Evolutionary conservation across 2,329 filamentous ascomycete genomes (phyloP).

Genomic region (Cryphonectria radicalis): DNA sequence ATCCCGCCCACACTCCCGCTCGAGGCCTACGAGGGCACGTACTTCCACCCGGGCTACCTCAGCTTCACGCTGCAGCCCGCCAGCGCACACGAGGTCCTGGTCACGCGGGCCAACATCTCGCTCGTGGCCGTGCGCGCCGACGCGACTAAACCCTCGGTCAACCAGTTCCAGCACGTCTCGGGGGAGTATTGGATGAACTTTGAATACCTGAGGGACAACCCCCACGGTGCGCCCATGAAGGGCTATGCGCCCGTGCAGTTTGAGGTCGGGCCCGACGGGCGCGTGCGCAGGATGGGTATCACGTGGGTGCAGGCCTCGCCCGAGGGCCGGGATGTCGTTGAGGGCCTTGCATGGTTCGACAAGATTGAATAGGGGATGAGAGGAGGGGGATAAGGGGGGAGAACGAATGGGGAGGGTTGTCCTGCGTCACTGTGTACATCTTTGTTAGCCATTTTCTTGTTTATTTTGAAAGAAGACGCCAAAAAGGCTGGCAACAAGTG

Average conservation of each 20-base stretch:
- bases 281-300: slow-evolving; percentile 36
- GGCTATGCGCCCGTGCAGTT: slow-evolving; percentile 41
- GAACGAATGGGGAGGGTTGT: neutral
- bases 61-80: slow-evolving; percentile 38
- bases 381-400: neutral
- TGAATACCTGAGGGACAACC: slow-evolving; percentile 32
- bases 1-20: slow-evolving; percentile 43
- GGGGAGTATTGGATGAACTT: slow-evolving; percentile 43
- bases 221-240: slow-evolving; percentile 34
- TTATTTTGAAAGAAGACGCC: slow-evolving; percentile 8
- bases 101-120: slow-evolving; percentile 11
- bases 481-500: neutral
- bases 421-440: slow-evolving; percentile 19
- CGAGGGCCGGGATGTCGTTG: slow-evolving; percentile 34
- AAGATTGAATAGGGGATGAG: slow-evolving; percentile 28
- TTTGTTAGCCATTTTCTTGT: slow-evolving; percentile 18
- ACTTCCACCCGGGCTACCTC: slow-evolving; percentile 49
- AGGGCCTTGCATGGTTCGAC: slow-evolving; percentile 40
- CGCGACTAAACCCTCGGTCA: slow-evolving; percentile 40
- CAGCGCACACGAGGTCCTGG: neutral
- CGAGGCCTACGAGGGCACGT: slow-evolving; percentile 45
- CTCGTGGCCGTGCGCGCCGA: slow-evolving; percentile 37
- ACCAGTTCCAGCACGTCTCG: slow-evolving; percentile 42
- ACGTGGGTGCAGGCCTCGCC: slow-evolving; percentile 35
- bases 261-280: slow-evolving; percentile 37